Evolutionary conservation across 2,329 filamentous ascomycete genomes (phyloP), one percentile per base, ranked within the genome.

Genomic region (Pseudocercospora pini-densiflorae): DNA sequence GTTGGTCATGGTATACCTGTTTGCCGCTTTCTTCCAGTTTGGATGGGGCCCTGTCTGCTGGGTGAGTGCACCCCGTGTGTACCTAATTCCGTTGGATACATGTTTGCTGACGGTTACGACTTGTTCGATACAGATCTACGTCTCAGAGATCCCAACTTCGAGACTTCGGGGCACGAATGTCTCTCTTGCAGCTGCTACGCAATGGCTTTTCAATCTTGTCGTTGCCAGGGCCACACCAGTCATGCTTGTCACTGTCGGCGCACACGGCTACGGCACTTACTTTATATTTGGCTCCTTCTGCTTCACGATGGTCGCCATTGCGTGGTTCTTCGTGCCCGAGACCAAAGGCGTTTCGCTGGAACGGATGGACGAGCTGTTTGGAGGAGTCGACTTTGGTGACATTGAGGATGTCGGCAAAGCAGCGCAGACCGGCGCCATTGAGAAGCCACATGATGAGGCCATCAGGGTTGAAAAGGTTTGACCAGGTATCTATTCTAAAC

Each of bases 241-340:
- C 53, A 91, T 92, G 89, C 81, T 91, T 72, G 82, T 82, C 12
- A 85, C 81, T 0, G 82, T 84, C 61, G 84, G 83, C 10, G 74
- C 74, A 8, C 77, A 79, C 59, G 78, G 61, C 23, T 63, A 57
- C n/a, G 61, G 61, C 7, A 57, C 61, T 7, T 63, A 63, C 78
- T 86, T 92, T 76, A 88, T 91, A 72, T 92, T 90, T 76, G 85
- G 88, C 10, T 84, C 51, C 2, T 63, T 63, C 23, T 63, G 79
- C 64, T 90, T 90, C 76, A 88, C 87, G 75, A 86, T 86, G 61
- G 51, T 86, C 67, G 67, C 89, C 63, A 90, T 89, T 73, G 86
- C 88, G 57, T 90, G 84, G 81, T 88, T 90, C 81, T 85, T 89
- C 68, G 84, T 91, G n/a, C 90, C 90, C 0, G 90, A 92, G 79